Evolutionary conservation across 2,329 filamentous ascomycete species (phyloP).

Genomic region (Diaporthe capsici): DNA sequence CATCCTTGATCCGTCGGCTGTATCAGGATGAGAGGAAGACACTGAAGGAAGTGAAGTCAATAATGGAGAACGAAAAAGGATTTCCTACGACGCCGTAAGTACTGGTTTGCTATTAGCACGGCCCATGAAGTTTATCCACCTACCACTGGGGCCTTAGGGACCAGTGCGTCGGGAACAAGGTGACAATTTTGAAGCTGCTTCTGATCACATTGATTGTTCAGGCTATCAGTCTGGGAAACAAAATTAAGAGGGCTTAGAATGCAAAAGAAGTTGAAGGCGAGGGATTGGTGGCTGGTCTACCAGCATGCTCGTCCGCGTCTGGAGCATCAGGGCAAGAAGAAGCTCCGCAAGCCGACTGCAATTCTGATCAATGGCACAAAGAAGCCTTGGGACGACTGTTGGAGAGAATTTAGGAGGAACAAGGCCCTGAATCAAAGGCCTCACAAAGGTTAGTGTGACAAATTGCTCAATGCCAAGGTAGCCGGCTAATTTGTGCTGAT

Average conservation of each 20-base stretch:
- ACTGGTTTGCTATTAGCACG: too few relatives aligned
- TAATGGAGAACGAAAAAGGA: background rate
- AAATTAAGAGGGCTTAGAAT: conserved; percentile 11
- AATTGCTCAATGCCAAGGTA: too few relatives aligned
- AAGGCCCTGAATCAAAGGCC: too few relatives aligned
- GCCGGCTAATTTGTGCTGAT: too few relatives aligned
- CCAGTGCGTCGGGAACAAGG: too few relatives aligned
- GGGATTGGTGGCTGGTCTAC: conserved; percentile 1
- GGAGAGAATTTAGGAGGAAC: too few relatives aligned
- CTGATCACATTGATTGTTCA: background rate
- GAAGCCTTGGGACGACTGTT: background rate
- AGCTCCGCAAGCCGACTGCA: background rate
- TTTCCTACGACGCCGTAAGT: conserved; percentile 22
- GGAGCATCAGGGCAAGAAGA: background rate
- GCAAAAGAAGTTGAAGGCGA: background rate
- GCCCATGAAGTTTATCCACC: too few relatives aligned
- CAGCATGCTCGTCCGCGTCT: background rate
- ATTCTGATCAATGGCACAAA: background rate
- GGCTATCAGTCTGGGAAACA: background rate
- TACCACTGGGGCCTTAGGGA: too few relatives aligned
- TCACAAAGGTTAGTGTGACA: too few relatives aligned
- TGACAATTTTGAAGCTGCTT: too few relatives aligned
- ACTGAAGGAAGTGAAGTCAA: conserved; percentile 8
- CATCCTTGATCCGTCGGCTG: background rate
- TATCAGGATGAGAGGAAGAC: conserved; percentile 29